Conservation (phyloP, 306 rosid genomes). For the Gastrolobium villosum region DNA sequence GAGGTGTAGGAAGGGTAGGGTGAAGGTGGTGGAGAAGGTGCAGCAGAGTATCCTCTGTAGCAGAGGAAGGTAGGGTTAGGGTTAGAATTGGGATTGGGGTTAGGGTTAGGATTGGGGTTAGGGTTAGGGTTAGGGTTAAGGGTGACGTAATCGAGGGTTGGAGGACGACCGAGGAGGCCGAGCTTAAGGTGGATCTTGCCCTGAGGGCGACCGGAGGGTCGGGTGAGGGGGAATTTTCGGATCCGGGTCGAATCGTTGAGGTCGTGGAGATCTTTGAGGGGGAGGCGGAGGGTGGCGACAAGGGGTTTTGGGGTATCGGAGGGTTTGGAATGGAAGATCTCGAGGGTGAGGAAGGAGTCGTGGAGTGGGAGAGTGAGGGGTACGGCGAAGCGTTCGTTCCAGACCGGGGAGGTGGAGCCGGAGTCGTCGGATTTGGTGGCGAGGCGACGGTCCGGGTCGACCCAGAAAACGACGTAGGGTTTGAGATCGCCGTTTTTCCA, state of each 20-base stretch:
- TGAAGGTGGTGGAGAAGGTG: slow-evolving; percentile 52
- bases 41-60: slow-evolving; percentile 64
- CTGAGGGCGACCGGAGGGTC: slow-evolving; percentile 89
- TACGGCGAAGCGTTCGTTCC: slow-evolving; percentile 91
- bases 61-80: slow-evolving; percentile 46
- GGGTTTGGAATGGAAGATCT: slow-evolving; percentile 89
- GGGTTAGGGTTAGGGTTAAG: slow-evolving; percentile 50
- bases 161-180: slow-evolving; percentile 69
- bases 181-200: slow-evolving; percentile 84
- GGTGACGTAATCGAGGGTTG: slow-evolving; percentile 56
- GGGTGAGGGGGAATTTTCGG: slow-evolving; percentile 63
- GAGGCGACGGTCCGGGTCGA: slow-evolving; percentile 81
- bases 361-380: slow-evolving; percentile 62
- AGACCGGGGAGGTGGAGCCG: slow-evolving; percentile 74
- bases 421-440: slow-evolving; percentile 92
- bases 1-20: slow-evolving; percentile 66
- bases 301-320: slow-evolving; percentile 89
- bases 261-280: slow-evolving; percentile 62
- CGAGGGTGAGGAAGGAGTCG: slow-evolving; percentile 77
- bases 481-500: slow-evolving; percentile 87
- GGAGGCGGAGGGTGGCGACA: slow-evolving; percentile 75
- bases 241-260: slow-evolving; percentile 56
- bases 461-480: slow-evolving; percentile 89
- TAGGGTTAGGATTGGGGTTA: no score
- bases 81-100: slow-evolving; percentile 57